Conservation (phyloP, 495 filamentous ascomycete species). For the Saxophila tyrrhenica region DNA sequence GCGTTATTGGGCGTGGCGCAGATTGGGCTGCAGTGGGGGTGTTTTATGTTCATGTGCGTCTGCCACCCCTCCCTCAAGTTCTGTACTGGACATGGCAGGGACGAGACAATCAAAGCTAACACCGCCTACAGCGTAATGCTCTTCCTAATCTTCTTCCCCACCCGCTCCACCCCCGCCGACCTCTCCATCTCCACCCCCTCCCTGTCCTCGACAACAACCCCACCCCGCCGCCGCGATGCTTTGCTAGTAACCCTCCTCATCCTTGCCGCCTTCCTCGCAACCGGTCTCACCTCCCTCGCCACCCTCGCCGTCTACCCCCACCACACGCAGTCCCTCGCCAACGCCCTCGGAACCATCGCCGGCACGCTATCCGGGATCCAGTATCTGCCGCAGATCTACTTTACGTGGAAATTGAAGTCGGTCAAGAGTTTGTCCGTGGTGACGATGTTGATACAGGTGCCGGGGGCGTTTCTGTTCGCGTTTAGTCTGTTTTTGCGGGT, state of each 20-base stretch:
- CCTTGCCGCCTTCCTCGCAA: constrained; percentile 56
- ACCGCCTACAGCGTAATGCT: constrained; percentile 31
- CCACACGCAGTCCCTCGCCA: constrained; percentile 57
- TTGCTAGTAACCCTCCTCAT: constrained; percentile 57
- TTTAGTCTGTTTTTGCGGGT: constrained; percentile 70
- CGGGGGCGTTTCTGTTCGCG: constrained; percentile 80
- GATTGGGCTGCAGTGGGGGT: constrained; percentile 80
- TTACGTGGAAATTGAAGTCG: constrained; percentile 70
- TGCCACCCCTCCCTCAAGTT: neutral
- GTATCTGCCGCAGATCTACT: constrained; percentile 90
- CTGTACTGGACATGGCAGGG: neutral
- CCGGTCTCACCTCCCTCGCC: constrained; percentile 53
- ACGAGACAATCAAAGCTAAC: neutral
- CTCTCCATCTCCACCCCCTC: constrained; percentile 23
- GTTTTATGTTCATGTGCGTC: constrained; percentile 81
- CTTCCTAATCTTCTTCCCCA: constrained; percentile 36
- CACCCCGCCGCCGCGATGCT: constrained; percentile 63
- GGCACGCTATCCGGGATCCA: constrained; percentile 75
- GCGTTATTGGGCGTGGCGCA: constrained; percentile 79
- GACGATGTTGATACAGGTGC: constrained; percentile 98
- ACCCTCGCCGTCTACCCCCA: constrained; percentile 44
- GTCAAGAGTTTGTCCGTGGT: constrained; percentile 85
- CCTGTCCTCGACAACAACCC: constrained; percentile 29
- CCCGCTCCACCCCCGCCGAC: constrained; percentile 21
- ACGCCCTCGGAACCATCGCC: constrained; percentile 66